Conservation (phyloP, 2,329 filamentous ascomycete species). For the Colletotrichum lindemuthianum region DNA sequence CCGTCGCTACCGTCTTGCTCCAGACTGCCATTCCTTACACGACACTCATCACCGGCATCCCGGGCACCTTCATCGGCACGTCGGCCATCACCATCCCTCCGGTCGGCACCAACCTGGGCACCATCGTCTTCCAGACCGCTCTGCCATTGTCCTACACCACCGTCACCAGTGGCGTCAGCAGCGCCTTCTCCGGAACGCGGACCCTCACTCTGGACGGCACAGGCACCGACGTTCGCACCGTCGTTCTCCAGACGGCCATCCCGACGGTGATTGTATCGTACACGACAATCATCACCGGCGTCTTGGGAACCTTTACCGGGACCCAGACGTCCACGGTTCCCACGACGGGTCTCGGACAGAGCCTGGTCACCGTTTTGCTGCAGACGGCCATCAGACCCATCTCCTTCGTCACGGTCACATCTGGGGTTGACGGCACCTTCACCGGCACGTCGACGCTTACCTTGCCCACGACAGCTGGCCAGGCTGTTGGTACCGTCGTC, state of each 20-base stretch:
- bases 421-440: conserved; percentile 10
- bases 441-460: conserved; percentile 10
- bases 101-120: conserved; percentile 1
- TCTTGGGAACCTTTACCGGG: conserved; percentile 6
- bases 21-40: neutral
- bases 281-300: conserved; percentile 15
- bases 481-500: conserved; percentile 8
- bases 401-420: conserved; percentile 16
- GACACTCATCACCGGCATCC: conserved; percentile 6
- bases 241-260: conserved; percentile 11
- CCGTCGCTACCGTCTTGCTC: neutral
- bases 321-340: conserved; percentile 9
- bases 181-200: conserved; percentile 12
- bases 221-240: conserved; percentile 11
- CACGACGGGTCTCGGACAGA: conserved; percentile 14
- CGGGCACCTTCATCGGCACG: conserved; percentile 7
- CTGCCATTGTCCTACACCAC: conserved; percentile 14
- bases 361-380: conserved; percentile 15
- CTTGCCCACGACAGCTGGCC: neutral
- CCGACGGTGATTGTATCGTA: conserved; percentile 21
- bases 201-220: conserved; percentile 8
- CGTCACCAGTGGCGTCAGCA: conserved; percentile 10
- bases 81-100: conserved; percentile 3
- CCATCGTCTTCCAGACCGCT: conserved; percentile 20
- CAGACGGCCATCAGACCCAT: conserved; percentile 17